Percentiles rank a stretch among this genome's conserved stretches.
Conservation (phyloP, 2,329 filamentous ascomycete species). For the Didymellaceae sp. region DNA sequence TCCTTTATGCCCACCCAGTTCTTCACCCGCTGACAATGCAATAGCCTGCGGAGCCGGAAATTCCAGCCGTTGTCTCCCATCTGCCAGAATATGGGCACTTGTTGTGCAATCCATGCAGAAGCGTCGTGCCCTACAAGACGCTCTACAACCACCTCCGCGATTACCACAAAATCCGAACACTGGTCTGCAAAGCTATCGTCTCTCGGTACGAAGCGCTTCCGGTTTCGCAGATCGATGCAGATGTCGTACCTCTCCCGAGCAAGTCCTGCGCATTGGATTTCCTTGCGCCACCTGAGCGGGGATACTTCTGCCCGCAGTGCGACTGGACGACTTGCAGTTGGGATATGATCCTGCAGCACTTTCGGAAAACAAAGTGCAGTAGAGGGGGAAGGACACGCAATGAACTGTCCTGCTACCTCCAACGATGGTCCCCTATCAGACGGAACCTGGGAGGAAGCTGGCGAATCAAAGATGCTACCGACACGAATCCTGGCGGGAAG, state of each 20-base stretch:
- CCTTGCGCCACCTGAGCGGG: not conserved
- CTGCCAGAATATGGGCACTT: conserved; percentile 2
- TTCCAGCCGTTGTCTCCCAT: not conserved
- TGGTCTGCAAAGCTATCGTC: not conserved
- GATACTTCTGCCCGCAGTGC: conserved; percentile 1
- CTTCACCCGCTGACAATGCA: not conserved
- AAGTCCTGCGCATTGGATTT: not conserved
- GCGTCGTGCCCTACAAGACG: conserved; percentile 4
- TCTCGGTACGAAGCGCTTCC: not conserved
- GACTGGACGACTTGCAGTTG: not conserved
- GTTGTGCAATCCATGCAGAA: conserved; percentile 1
- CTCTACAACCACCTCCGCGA: not conserved
- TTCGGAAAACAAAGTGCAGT: not conserved
- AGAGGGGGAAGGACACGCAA: not conserved
- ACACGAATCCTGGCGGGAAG: too few species aligned
- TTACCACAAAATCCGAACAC: not conserved
- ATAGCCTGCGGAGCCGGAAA: not conserved
- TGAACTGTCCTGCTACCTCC: not conserved
- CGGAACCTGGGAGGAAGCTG: too few species aligned
- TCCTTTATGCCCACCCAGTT: not conserved
- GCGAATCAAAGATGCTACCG: too few species aligned
- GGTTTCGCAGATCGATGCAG: not conserved
- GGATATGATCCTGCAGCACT: not conserved
- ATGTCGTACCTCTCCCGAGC: not conserved
- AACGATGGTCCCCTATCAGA: not conserved